These are phyloP conservation scores for Chytriomyces confervae DNA, from an alignment of 192 early-diverging fungal species.

Conservation along the genomic window DNA sequence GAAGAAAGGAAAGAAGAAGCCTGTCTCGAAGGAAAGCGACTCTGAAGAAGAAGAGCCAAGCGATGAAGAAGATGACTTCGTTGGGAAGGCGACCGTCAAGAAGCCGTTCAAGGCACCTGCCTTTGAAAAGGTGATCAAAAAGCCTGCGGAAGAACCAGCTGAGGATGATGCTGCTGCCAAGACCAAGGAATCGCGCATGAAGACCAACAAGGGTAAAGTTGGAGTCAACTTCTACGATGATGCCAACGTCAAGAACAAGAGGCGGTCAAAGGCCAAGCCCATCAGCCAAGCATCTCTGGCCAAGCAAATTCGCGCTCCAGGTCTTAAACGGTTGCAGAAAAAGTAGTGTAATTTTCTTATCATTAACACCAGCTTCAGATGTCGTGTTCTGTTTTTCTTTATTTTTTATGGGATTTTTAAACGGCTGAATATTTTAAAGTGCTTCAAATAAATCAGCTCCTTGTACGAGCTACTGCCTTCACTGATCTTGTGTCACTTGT, in stretches of 20 bases:
- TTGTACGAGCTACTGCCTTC: background rate
- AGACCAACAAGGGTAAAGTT: conserved; percentile 91
- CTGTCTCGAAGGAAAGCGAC: conserved; percentile 23
- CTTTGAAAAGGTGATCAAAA: conserved; percentile 6
- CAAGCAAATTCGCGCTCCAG: conserved; percentile 32
- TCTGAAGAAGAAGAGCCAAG: conserved; percentile 36
- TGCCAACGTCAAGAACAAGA: conserved; percentile 96
- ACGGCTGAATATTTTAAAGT: background rate
- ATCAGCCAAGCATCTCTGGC: conserved; percentile 32
- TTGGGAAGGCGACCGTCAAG: background rate
- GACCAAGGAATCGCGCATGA: conserved; percentile 78
- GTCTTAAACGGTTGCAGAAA: conserved; percentile 30
- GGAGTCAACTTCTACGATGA: conserved; percentile 89
- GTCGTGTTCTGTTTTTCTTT: conserved; percentile 3
- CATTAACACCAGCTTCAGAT: too few relatives aligned
- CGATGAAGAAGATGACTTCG: conserved; percentile 35
- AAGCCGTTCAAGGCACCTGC: conserved; percentile 1
- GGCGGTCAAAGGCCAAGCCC: conserved; percentile 71
- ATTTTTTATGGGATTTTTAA: background rate
- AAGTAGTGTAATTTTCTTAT: conserved; percentile 6
- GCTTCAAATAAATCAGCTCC: background rate
- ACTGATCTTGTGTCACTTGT: conserved; percentile 16
- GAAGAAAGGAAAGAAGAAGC: conserved; percentile 45
- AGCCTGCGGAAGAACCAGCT: background rate
- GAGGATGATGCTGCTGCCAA: background rate